Percentiles rank a stretch among this genome's conserved stretches.
Evolutionary conservation across 176 grass and related monocot genomes (phyloP).

Genomic region (Tuctoria greenei): DNA sequence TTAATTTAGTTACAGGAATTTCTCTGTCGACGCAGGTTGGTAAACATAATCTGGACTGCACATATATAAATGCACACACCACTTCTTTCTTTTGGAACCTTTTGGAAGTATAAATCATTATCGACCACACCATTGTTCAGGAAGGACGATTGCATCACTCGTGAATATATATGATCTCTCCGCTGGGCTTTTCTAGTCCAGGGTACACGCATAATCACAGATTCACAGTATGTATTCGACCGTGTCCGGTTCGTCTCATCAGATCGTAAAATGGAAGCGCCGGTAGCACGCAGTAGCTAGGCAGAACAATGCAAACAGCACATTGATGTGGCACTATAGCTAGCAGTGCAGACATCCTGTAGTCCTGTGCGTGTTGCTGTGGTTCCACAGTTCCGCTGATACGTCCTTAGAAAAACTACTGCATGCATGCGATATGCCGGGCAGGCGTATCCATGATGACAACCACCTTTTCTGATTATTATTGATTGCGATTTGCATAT

Average conservation of each 20-base stretch:
- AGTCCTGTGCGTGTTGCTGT: constrained; percentile 24
- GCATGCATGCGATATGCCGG: constrained; percentile 47
- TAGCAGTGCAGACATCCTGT: constrained; percentile 17
- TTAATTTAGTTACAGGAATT: too few species aligned
- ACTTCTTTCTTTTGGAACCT: too few species aligned
- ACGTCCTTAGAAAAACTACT: constrained; percentile 43
- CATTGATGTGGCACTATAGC: constrained; percentile 37
- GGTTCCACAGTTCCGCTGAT: constrained; percentile 33
- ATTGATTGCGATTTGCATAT: not conserved
- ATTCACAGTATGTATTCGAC: constrained; percentile 16
- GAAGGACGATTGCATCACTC: constrained; percentile 20
- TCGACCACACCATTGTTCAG: not conserved
- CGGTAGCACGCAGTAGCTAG: not conserved
- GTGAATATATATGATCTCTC: too few species aligned
- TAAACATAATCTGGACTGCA: not conserved
- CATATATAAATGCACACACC: not conserved
- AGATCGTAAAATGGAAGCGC: constrained; percentile 23
- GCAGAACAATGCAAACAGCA: not conserved
- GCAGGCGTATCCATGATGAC: not conserved
- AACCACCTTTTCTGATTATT: not conserved
- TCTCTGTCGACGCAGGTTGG: too few species aligned
- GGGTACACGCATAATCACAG: constrained; percentile 14
- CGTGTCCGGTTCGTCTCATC: constrained; percentile 6
- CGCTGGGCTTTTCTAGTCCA: constrained; percentile 35
- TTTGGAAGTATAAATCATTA: not conserved